Base-by-base conservation (phyloP, 2,329 filamentous ascomycete species). In the Neodidymelliopsis sp. region DNA sequence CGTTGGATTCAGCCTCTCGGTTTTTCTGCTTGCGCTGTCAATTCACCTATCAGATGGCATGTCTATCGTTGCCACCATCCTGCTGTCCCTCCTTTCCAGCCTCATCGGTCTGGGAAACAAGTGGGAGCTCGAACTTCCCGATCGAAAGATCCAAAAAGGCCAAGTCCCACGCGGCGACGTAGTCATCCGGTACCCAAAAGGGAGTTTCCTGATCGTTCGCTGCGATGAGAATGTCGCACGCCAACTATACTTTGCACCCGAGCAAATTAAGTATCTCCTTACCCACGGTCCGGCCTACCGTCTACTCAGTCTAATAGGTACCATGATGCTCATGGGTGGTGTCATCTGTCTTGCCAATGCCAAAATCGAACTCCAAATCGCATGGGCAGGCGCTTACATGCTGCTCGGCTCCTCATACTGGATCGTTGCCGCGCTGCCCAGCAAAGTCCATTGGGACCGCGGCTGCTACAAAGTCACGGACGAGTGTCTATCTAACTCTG, bases 311-410 rank as follows among this genome's bases (percentile, higher is more conserved):
- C 63, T 81, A 16, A 56, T 79, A 3, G 79, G 77, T 52, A 81
- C 78, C 5, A 65, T 80, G 34, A 70, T 81, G 65, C 74, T 81
- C 37, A 81, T 81, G 79, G 70, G 77, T 27, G 78, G 79, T 10
- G 77, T 81, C 54, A 78, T 81, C 30, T 74, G 72, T 30, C 73
- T 81, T 3, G 78, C 77, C 53, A 81, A 81, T 45, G 74, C 79
- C 3, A 73, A 72, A 18, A 74, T 78, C 9, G 67, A 76, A 30
- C 65, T 75, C 0, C 79, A 81, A 53, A 73, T 79, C 24, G 76
- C 73, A 2, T 81, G 78, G 74, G 79, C 77, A 0, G 77, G 67
- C 1, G 72, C 77, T 0, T 81, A 79, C 57, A 76, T 81, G 68
- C 59, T 79, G 10, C 74, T 80, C 27, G 79, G 79, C 41, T 73